Evolutionary conservation across 148 eudicot species (phyloP).

Genomic region (Persicaria maculosa): DNA sequence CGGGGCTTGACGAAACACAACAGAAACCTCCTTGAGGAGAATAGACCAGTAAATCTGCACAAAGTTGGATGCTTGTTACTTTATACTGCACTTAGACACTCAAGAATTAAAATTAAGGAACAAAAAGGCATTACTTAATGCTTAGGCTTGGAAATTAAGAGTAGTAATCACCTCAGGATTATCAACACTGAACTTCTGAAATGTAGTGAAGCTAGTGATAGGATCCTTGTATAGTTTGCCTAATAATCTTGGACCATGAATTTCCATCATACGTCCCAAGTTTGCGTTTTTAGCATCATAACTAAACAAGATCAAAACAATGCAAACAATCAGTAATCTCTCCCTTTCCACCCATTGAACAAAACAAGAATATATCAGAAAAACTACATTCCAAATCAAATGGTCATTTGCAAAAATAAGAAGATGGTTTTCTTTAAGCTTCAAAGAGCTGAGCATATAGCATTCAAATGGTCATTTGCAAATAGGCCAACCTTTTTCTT

Average conservation of each 20-base stretch:
- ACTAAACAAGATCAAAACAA: conserved; percentile 22
- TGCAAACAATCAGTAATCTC: not conserved
- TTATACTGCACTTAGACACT: not conserved
- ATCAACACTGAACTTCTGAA: conserved; percentile 53
- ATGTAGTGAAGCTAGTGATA: conserved; percentile 50
- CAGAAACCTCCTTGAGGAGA: conserved; percentile 53
- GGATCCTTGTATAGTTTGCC: conserved; percentile 78
- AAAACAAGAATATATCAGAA: no score
- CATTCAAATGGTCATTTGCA: no score
- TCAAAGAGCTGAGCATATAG: no score
- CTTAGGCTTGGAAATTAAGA: not conserved
- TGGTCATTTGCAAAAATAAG: no score
- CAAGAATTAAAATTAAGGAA: not conserved
- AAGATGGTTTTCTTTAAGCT: no score
- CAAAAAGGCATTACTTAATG: not conserved
- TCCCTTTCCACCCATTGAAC: not conserved
- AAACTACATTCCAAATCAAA: no score
- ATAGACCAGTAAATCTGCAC: conserved; percentile 76
- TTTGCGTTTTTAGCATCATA: conserved; percentile 48
- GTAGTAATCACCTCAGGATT: conserved; percentile 57
- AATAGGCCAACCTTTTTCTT: no score
- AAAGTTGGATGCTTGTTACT: not conserved
- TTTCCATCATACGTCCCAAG: conserved; percentile 77
- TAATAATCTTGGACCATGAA: conserved; percentile 61
- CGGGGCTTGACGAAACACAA: conserved; percentile 54